These are phyloP conservation scores for Pseudozyma tsukubaensis DNA, from an alignment of 1,284 basidiomycete species.

Conservation along the genomic window DNA sequence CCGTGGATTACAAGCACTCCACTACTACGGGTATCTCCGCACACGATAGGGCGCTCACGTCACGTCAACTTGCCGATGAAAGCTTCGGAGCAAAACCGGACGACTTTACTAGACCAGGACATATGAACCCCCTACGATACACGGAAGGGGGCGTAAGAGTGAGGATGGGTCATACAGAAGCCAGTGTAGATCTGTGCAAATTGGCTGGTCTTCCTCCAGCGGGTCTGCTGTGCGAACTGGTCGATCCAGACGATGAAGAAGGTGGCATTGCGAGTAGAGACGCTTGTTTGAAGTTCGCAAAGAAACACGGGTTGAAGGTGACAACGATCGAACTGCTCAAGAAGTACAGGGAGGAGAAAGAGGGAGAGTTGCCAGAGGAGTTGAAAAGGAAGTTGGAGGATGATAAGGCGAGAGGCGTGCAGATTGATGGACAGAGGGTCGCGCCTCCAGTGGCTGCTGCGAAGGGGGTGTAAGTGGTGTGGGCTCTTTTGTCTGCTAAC, in stretches of 20 bases:
- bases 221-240: conserved; percentile 92
- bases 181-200: conserved; percentile 86
- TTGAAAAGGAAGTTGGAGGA: conserved; percentile 10
- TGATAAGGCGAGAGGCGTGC: conserved; percentile 38
- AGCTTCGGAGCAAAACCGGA: conserved; percentile 59
- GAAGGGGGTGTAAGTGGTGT: not conserved
- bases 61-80: conserved; percentile 77
- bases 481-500: too few species aligned
- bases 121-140: conserved; percentile 91
- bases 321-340: conserved; percentile 84
- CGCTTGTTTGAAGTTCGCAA: conserved; percentile 91
- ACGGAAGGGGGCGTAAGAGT: conserved; percentile 84
- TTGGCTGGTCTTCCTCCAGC: conserved; percentile 81
- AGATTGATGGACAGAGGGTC: conserved; percentile 44
- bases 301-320: conserved; percentile 89
- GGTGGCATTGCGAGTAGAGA: conserved; percentile 97
- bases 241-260: conserved; percentile 84
- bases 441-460: conserved; percentile 20
- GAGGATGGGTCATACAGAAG: conserved; percentile 93
- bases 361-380: conserved; percentile 35
- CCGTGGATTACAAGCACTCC: conserved; percentile 90
- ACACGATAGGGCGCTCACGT: conserved; percentile 90
- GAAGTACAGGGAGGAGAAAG: conserved; percentile 66
- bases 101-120: conserved; percentile 92
- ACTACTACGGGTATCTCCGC: conserved; percentile 97